These are phyloP conservation scores for Golubevia sp. DNA, from an alignment of 1,284 basidiomycete genomes.

Conservation along the genomic window DNA sequence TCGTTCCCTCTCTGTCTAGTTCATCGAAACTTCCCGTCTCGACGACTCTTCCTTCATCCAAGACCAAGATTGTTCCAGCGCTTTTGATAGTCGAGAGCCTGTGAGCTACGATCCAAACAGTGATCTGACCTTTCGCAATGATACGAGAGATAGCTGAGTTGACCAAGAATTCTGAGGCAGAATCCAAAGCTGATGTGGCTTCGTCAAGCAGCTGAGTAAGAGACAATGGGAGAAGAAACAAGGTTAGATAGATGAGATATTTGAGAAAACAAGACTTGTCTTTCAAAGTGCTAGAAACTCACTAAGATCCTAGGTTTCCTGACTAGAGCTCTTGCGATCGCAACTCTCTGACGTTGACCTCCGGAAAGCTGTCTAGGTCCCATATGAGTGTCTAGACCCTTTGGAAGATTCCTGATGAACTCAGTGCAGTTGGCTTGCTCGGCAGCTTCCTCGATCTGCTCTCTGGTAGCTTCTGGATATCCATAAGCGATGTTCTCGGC, in stretches of 20 bases:
- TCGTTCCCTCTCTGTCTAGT: slow-evolving; percentile 52
- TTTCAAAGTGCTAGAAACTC: too few species aligned
- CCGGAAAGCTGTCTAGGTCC: slow-evolving; percentile 61
- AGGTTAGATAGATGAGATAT: slow-evolving; percentile 38
- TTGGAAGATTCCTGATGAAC: slow-evolving; percentile 88
- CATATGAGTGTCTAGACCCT: slow-evolving; percentile 75
- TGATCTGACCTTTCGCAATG: slow-evolving; percentile 64
- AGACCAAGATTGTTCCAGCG: slow-evolving; percentile 64
- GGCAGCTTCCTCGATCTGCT: slow-evolving; percentile 85
- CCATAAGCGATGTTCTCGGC: slow-evolving; percentile 94
- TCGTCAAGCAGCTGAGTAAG: slow-evolving; percentile 43
- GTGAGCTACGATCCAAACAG: slow-evolving; percentile 66
- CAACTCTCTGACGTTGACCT: slow-evolving; percentile 65
- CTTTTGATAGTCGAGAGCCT: slow-evolving; percentile 65
- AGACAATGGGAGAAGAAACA: not conserved
- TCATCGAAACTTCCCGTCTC: slow-evolving; percentile 65
- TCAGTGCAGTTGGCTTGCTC: slow-evolving; percentile 85
- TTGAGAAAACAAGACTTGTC: too few species aligned
- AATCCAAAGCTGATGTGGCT: slow-evolving; percentile 62
- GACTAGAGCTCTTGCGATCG: slow-evolving; percentile 65
- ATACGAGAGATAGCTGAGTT: slow-evolving; percentile 64
- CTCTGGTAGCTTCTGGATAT: slow-evolving; percentile 72
- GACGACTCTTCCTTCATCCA: slow-evolving; percentile 64
- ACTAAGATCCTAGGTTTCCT: slow-evolving; percentile 64
- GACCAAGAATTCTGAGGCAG: slow-evolving; percentile 63